These are phyloP conservation scores for Circinella umbellata DNA, from an alignment of 371 early-diverging fungal species.

Conservation along the genomic window DNA sequence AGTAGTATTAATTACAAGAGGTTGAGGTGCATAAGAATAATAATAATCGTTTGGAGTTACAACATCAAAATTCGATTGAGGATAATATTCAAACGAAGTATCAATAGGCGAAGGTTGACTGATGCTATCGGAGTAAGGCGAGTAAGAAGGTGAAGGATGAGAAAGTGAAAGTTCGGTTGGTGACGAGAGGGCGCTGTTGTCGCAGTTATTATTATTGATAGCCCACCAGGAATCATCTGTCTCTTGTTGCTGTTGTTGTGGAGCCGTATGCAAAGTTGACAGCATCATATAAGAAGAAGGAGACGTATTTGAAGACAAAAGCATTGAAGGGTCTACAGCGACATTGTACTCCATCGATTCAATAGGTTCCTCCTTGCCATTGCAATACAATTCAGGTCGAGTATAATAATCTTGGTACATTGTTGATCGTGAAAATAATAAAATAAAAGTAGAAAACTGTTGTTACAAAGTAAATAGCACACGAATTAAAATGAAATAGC, in stretches of 20 bases:
- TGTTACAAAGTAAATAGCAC: conserved; percentile 17
- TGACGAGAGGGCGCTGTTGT: conserved; percentile 13
- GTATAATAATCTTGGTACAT: conserved; percentile 14
- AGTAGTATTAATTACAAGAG: background rate
- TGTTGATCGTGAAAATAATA: background rate
- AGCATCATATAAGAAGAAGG: conserved; percentile 1
- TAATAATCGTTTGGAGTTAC: conserved; percentile 6
- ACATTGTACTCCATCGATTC: background rate
- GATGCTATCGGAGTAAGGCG: conserved; percentile 14
- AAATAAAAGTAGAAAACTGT: background rate
- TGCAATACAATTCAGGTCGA: conserved; percentile 11
- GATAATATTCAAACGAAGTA: conserved; percentile 8
- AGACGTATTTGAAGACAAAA: background rate
- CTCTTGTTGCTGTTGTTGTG: background rate
- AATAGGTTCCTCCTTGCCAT: background rate
- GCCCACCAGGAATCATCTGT: conserved; percentile 1
- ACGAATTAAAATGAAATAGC: background rate
- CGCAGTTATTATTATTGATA: background rate
- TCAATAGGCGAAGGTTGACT: conserved; percentile 16
- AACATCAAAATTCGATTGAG: background rate
- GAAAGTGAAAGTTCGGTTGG: conserved; percentile 12
- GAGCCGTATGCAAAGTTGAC: conserved; percentile 8
- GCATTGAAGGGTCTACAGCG: conserved; percentile 8
- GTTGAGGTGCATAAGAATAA: background rate
- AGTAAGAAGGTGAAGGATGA: conserved; percentile 2